Evolutionary conservation across 345 rosid species (phyloP).

Genomic region (Laguncularia racemosa): DNA sequence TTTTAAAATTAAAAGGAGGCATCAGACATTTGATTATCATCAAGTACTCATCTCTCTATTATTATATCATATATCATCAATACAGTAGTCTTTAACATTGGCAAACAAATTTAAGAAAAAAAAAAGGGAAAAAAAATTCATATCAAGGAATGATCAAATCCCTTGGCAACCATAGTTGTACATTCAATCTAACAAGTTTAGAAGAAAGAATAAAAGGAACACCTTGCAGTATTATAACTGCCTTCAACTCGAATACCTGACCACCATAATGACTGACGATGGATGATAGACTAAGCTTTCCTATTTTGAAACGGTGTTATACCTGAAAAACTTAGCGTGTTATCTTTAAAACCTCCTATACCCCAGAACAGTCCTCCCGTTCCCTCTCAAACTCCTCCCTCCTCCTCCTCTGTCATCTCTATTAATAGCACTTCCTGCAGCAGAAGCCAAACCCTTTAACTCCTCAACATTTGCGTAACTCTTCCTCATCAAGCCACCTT

Average conservation of each 20-base stretch:
- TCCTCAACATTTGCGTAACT: conserved; percentile 68
- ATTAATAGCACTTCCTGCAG: conserved; percentile 46
- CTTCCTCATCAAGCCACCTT: conserved; percentile 37
- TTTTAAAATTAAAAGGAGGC: too few species aligned
- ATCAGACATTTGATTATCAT: too few species aligned
- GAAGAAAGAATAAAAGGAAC: background rate
- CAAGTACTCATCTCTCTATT: too few species aligned
- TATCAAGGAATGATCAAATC: too few species aligned
- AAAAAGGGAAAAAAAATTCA: too few species aligned
- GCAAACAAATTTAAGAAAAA: too few species aligned
- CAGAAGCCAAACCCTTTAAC: conserved; percentile 45
- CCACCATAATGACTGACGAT: background rate
- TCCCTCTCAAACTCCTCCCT: conserved; percentile 8
- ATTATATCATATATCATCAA: too few species aligned
- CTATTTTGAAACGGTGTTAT: background rate
- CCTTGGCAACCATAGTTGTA: too few species aligned
- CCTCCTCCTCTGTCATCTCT: conserved; percentile 34
- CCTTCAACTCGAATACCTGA: background rate
- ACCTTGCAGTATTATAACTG: background rate
- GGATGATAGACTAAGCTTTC: background rate
- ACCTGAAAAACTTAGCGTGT: conserved; percentile 1
- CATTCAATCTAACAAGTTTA: too few species aligned
- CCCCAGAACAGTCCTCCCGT: conserved; percentile 36
- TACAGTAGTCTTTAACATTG: too few species aligned
- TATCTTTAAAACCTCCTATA: conserved; percentile 29